Base-by-base conservation (phyloP, 2,329 filamentous ascomycete genomes). In the Chrysoporthe puriensis region DNA sequence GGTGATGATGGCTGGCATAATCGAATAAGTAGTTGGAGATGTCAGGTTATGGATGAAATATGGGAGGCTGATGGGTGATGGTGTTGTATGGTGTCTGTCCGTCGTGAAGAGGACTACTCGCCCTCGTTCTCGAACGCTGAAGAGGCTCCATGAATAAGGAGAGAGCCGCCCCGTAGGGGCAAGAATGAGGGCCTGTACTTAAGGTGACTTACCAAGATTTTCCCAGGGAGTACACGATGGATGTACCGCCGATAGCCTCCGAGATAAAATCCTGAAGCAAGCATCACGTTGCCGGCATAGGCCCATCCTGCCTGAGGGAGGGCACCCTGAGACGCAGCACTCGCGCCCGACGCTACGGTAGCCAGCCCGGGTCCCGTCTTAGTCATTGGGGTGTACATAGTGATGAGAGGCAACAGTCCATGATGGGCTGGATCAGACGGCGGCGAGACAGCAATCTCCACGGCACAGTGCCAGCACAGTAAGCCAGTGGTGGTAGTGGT, bases 1-100 rank as follows among this genome's bases (percentile, higher is more conserved):
- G 76, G 77, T 78, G 67, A 82, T 71, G n/a, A 83, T 80, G 66
- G 82, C 83, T 54, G 84, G 84, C 81, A 86, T 87, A 58, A 72
- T 80, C 46, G 34, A n/a, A 13, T 8, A n/a, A 58, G 76, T 9
- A 5, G 26, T 18, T 11, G n/a, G 40, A 48, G 32, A 0, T 40
- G 14, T 34, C 2, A n/a, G 32, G 36, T 46, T 52, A 36, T 43
- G 50, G 34, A 43, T 18, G 18, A 32, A 26, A 34, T 52, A 36
- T 43, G 50, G 34, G 50, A 13, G 18, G 21, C 18, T 52, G 58
- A 58, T 56, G 57, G 58, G 44, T 62, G 64, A 42, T 54, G 36
- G 54, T 18, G 21, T 6, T 54, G 16, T 52, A 16, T 16, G 21
- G n/a, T 18, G 50, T 57, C 16, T 21, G 63, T 13, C n/a, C 32